Conservation (phyloP, 23 red algal genomes). For the Gracilaria domingensis region DNA sequence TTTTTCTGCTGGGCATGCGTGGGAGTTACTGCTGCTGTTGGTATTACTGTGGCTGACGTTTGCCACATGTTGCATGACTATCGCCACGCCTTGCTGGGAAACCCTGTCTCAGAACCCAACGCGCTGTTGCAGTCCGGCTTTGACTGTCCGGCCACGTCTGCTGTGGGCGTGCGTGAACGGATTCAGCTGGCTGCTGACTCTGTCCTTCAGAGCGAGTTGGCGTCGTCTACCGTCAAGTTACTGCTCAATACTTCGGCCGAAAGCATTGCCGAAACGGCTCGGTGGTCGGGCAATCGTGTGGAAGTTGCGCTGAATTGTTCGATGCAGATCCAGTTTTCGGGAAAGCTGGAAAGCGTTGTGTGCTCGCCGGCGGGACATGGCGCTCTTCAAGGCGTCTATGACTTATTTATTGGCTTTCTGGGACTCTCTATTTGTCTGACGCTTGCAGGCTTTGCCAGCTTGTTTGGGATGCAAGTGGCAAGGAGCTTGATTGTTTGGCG, state of each 20-base stretch:
- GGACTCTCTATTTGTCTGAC: slow-evolving; percentile 37
- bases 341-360: slow-evolving; percentile 53
- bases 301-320: slow-evolving; percentile 34
- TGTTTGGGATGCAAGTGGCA: slow-evolving; percentile 37
- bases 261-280: slow-evolving; percentile 29
- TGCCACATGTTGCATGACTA: slow-evolving; percentile 62
- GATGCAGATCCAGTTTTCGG: slow-evolving; percentile 45
- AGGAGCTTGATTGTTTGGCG: slow-evolving; percentile 62
- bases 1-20: slow-evolving; percentile 59
- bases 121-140: slow-evolving; percentile 42
- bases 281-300: slow-evolving; percentile 36
- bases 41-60: slow-evolving; percentile 38
- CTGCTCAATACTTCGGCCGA: slow-evolving; percentile 46
- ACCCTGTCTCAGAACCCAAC: neutral
- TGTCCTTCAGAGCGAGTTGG: slow-evolving; percentile 50
- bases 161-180: slow-evolving; percentile 19
- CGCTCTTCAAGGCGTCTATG: slow-evolving; percentile 50
- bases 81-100: slow-evolving; percentile 41
- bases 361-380: slow-evolving; percentile 41
- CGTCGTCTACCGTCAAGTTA: slow-evolving; percentile 14
- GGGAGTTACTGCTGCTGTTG: slow-evolving; percentile 57
- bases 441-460: slow-evolving; percentile 30
- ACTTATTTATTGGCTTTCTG: slow-evolving; percentile 51
- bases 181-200: slow-evolving; percentile 36
- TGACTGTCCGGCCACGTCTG: slow-evolving; percentile 25